Evolutionary conservation across 441 rosid genomes (phyloP), one percentile per base, ranked within the genome.

Genomic region (Gossypium davidsonii): DNA sequence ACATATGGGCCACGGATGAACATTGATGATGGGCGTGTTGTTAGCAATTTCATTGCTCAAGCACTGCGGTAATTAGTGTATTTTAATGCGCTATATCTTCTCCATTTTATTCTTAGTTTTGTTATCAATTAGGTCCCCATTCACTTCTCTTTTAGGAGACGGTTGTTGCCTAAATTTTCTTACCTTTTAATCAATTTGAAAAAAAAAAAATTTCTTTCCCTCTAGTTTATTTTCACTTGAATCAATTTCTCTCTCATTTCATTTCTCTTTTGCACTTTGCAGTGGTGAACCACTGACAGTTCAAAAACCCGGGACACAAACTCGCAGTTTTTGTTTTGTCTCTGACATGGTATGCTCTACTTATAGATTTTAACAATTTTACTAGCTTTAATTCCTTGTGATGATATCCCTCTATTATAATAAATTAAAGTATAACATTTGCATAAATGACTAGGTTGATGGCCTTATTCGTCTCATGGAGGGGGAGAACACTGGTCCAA

Each of bases 1-100:
- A 96, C 99, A 11, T 96, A 93, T 60, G 98, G 98, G 62, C 98
- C 99, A 14, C 96, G 99, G 59, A 95, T 95, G 99, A 95, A 95
- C 73, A 95, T 91, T 26, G 98, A 95, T 60, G 99, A 95, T 84
- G 99, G 99, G 9, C 99, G 99, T 76, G 99, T 95, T 21, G 99
- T 95, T 77, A 95, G 99, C 85, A 95, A 95, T 79, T 92, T 95
- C 87, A 95, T 95, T 52, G 97, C 97, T 74, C 98, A 91, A 75
- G 96, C 99, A 72, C 85, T 89, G 20, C 85, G 98, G 97, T 94
- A 72, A 79, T 68, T 70, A 56, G 28, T 76, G 18, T 12, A n/a
- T 48, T 67, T 12, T n/a, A 23, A 26, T 60, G 2, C 28, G 42
- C 46, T 11, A 11, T 9, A 37, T 18, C 25, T 46, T 18, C 28